A percentile compares a stretch with the other conserved stretches of the same genome.
These are phyloP conservation scores for Neofusicoccum kwambonambiense DNA, from an alignment of 2,329 filamentous ascomycete genomes.

Conservation along the genomic window DNA sequence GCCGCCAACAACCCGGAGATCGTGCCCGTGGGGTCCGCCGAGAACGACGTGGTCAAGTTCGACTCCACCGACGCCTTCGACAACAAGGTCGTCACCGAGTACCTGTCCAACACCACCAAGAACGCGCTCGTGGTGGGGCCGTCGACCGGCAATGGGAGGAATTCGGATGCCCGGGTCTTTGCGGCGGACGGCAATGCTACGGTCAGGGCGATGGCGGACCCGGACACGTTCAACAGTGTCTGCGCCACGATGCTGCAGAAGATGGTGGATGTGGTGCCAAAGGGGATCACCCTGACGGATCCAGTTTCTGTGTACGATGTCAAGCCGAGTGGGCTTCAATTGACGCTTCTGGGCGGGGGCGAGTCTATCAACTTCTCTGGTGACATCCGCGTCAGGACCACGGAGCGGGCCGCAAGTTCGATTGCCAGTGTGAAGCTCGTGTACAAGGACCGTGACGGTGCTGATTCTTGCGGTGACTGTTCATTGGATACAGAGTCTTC, in stretches of 20 bases:
- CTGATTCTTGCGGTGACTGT: conserved; percentile 48
- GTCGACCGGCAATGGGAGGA: conserved; percentile 44
- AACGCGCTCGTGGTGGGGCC: conserved; percentile 58
- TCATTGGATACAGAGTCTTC: conserved; percentile 48
- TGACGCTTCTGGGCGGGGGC: conserved; percentile 53
- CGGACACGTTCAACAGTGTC: conserved; percentile 45
- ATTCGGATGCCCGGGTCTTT: conserved; percentile 59
- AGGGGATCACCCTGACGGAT: conserved; percentile 51
- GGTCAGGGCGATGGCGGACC: conserved; percentile 48
- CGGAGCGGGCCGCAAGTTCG: conserved; percentile 36
- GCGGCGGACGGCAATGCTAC: conserved; percentile 57
- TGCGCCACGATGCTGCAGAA: conserved; percentile 57
- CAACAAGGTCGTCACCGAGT: conserved; percentile 58
- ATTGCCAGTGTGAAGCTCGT: conserved; percentile 52
- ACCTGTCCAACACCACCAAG: conserved; percentile 52
- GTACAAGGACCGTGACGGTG: conserved; percentile 58
- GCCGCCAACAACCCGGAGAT: conserved; percentile 54
- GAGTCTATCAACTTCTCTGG: conserved; percentile 52
- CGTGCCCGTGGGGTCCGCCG: conserved; percentile 45
- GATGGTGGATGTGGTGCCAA: conserved; percentile 62
- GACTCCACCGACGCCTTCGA: conserved; percentile 55
- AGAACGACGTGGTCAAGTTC: conserved; percentile 47
- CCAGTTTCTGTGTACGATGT: conserved; percentile 57
- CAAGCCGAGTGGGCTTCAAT: conserved; percentile 59
- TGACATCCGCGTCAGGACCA: conserved; percentile 58